Conservation (phyloP, 805 yeast genomes). For the Citeromyces nyonsensis region DNA sequence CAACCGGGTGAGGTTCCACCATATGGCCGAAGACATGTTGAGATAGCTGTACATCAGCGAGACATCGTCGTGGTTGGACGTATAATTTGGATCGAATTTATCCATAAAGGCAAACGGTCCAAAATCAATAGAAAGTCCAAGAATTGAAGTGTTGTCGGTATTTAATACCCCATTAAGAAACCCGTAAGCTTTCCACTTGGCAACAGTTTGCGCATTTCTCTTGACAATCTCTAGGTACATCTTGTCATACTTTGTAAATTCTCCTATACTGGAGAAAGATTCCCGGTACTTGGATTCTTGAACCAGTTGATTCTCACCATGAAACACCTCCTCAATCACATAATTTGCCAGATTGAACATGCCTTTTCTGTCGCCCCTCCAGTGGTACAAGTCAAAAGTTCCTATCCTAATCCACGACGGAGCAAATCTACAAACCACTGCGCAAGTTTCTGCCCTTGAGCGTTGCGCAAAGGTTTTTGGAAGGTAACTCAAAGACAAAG, state of each 20-base stretch:
- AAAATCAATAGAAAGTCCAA: slow-evolving; percentile 81
- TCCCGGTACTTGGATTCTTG: background rate
- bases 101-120: slow-evolving; percentile 94
- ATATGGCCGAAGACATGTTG: slow-evolving; percentile 75
- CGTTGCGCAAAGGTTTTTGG: slow-evolving; percentile 73
- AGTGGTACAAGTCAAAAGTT: slow-evolving; percentile 68
- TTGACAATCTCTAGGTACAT: slow-evolving; percentile 56
- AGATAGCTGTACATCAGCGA: slow-evolving; percentile 56
- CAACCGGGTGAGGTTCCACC: slow-evolving; percentile 84
- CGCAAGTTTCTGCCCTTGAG: slow-evolving; percentile 61
- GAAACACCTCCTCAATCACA: slow-evolving; percentile 49
- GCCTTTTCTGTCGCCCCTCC: slow-evolving; percentile 55
- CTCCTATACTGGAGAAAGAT: slow-evolving; percentile 11
- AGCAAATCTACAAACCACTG: slow-evolving; percentile 73
- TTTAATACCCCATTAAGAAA: slow-evolving; percentile 88
- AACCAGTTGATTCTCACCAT: slow-evolving; percentile 15
- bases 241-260: slow-evolving; percentile 45
- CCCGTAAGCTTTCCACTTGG: slow-evolving; percentile 84
- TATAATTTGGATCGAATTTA: slow-evolving; percentile 61
- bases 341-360: slow-evolving; percentile 53
- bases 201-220: slow-evolving; percentile 67
- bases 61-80: slow-evolving; percentile 85
- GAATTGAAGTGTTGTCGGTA: slow-evolving; percentile 85
- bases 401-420: slow-evolving; percentile 83
- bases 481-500: slow-evolving; percentile 52